Percentiles rank a stretch among this genome's conserved stretches.
phyloP scores from a whole-genome alignment of 192 early-diverging fungal genomes.

The Kappamyces sp. region DNA sequence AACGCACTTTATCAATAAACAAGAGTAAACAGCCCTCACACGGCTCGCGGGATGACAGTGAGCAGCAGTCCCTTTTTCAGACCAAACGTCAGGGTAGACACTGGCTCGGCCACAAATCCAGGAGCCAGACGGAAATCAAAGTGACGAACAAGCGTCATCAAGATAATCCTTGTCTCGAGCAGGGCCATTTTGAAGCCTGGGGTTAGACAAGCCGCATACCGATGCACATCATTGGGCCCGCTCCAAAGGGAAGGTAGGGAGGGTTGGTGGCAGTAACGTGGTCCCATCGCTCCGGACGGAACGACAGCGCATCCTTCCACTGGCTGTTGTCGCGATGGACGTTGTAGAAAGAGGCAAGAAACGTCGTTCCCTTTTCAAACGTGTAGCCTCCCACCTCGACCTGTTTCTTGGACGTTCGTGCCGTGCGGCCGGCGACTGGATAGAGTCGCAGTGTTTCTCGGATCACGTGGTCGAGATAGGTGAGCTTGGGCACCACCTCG shows the following conservation, averaged over 20 bases:
- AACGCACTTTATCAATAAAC: too few species aligned
- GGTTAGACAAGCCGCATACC: conserved; percentile 7
- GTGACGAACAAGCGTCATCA: conserved; percentile 9
- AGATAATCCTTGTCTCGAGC: conserved; percentile 21
- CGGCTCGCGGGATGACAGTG: conserved; percentile 2
- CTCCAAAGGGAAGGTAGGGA: conserved; percentile 38
- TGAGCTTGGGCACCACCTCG: conserved; percentile 23
- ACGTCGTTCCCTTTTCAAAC: conserved; percentile 19
- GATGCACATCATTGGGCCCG: conserved; percentile 32
- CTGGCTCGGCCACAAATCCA: conserved; percentile 5
- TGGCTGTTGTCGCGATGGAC: conserved; percentile 23
- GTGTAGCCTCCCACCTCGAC: conserved; percentile 24
- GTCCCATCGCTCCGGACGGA: conserved; percentile 34
- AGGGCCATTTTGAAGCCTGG: conserved; percentile 35
- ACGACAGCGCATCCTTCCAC: conserved; percentile 25
- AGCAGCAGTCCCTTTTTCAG: conserved; percentile 24
- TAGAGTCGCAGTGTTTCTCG: conserved; percentile 36
- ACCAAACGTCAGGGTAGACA: conserved; percentile 13
- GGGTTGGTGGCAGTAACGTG: conserved; percentile 13
- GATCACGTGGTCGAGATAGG: conserved; percentile 30
- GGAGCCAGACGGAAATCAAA: conserved; percentile 10
- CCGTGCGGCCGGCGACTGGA: conserved; percentile 19
- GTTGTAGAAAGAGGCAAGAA: conserved; percentile 18
- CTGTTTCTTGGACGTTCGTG: conserved; percentile 1
- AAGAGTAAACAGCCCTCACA: too few species aligned